Percentiles rank a stretch among this genome's conserved stretches.
Evolutionary conservation across 805 yeast genomes (phyloP).

Genomic region (Barnettozyma vustinii): DNA sequence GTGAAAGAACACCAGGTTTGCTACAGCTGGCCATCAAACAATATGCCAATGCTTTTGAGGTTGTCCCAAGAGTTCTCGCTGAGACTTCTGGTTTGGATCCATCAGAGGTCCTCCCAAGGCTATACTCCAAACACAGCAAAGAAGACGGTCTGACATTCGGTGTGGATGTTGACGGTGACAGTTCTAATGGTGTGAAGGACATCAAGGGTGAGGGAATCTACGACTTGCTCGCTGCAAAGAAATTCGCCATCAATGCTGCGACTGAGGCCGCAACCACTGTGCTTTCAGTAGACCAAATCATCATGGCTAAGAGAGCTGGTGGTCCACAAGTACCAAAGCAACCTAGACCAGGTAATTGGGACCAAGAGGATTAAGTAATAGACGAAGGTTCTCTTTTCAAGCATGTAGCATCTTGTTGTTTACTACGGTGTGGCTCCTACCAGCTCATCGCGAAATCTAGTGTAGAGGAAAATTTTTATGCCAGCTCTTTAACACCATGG

Average conservation of each 20-base stretch:
- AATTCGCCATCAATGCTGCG: conserved; percentile 85
- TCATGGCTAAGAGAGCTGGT: conserved; percentile 98
- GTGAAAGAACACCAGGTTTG: conserved; percentile 92
- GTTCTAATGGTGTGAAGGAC: conserved; percentile 64
- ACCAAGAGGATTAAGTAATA: conserved; percentile 65
- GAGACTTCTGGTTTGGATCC: conserved; percentile 93
- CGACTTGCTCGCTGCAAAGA: conserved; percentile 77
- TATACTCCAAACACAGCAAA: conserved; percentile 82
- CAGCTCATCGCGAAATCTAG: conserved; percentile 1
- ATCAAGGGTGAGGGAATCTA: conserved; percentile 63
- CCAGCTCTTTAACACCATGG: not conserved
- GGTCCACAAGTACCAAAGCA: conserved; percentile 90
- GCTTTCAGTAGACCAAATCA: conserved; percentile 90
- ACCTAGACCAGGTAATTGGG: conserved; percentile 93
- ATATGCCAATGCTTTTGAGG: conserved; percentile 92
- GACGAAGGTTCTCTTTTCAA: not conserved
- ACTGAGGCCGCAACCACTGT: conserved; percentile 93
- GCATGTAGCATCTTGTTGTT: not conserved
- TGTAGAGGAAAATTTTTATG: not conserved
- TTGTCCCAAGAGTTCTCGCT: conserved; percentile 85
- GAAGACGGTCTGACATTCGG: conserved; percentile 40
- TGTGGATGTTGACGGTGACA: conserved; percentile 75
- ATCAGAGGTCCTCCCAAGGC: conserved; percentile 79
- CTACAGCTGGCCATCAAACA: conserved; percentile 90
- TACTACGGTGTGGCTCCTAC: not conserved